Base-by-base conservation (phyloP, 2,329 filamentous ascomycete genomes). In the Hortaea sp. region DNA sequence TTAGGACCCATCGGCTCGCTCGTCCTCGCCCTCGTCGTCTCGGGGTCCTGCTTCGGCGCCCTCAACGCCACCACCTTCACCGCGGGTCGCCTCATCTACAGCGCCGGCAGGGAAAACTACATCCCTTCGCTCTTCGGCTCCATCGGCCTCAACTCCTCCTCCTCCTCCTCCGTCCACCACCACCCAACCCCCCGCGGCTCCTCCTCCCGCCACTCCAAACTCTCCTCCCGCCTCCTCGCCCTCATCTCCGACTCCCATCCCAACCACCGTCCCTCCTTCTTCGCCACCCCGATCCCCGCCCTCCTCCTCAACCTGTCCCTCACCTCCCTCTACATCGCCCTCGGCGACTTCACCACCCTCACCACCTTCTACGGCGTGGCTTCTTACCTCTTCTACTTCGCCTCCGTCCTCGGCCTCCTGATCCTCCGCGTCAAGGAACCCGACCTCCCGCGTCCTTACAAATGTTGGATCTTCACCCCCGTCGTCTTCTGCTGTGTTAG, bases 401-500 rank as follows among this genome's bases (percentile, higher is more conserved):
- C 94, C 46, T 94, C 90, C 0, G 92, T 98, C 0, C 77, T 98
- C 0, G 92, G 92, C 0, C 75, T 98, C 42, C 95, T 98, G 52
- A 78, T 98, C 44, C 73, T 98, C 51, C 77, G 92, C 29, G 87
- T 97, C 29, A 78, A 78, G 51, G 92, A 98, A 65, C 92, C 92
- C 4, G 74, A 82, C 51, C 75, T 98, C 40, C 88, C 95, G 64
- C 72, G 92, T 28, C 90, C 92, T 0, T 98, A 98, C 68, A 83
- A 81, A 64, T 95, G 89, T 3, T 98, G 90, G 92, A 95, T 98
- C 60, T 84, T 84, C 1, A 98, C 92, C 2, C 92, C 92, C 7
- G 90, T 98, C 54, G 90, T 95, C 47, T 98, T 98, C 65, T 98
- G 92, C 75, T 98, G 92, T 62, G 92, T 98, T 35, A 94, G 87